Conservation (phyloP, 2,329 filamentous ascomycete genomes). For the Curvularia sp. region DNA sequence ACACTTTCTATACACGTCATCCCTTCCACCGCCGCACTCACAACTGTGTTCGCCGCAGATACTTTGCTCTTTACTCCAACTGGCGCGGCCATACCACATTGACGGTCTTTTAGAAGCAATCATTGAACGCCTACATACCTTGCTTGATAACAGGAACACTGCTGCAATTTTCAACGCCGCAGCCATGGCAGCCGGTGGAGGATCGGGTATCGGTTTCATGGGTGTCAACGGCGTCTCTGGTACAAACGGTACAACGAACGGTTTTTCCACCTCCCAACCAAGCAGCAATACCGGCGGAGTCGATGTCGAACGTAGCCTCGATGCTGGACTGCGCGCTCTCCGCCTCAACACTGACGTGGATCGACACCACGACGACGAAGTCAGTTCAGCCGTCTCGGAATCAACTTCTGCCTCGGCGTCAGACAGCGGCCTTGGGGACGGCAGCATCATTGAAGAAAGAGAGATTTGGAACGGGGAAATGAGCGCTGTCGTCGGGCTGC, state of each 20-base stretch:
- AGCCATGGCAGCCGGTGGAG: slow-evolving; percentile 95
- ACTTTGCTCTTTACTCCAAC: slow-evolving; percentile 90
- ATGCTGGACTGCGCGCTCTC: slow-evolving; percentile 49
- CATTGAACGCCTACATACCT: slow-evolving; percentile 85
- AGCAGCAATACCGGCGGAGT: slow-evolving; percentile 12
- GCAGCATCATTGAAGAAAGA: slow-evolving; percentile 51
- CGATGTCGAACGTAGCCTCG: slow-evolving; percentile 38
- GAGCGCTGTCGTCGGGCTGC: slow-evolving; percentile 89
- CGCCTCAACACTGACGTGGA: slow-evolving; percentile 60
- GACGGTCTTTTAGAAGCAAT: slow-evolving; percentile 92
- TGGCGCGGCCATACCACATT: slow-evolving; percentile 90
- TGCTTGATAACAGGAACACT: slow-evolving; percentile 91
- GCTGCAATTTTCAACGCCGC: slow-evolving; percentile 98
- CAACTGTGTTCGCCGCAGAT: slow-evolving; percentile 92
- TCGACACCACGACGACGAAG: slow-evolving; percentile 43
- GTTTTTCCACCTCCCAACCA: slow-evolving; percentile 11
- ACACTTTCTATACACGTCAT: slow-evolving; percentile 92
- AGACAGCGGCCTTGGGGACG: slow-evolving; percentile 46
- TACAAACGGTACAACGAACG: slow-evolving; percentile 40
- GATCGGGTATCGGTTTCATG: slow-evolving; percentile 75
- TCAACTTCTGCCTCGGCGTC: slow-evolving; percentile 41
- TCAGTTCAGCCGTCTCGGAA: slow-evolving; percentile 43
- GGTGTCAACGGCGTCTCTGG: slow-evolving; percentile 38
- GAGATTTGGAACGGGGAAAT: slow-evolving; percentile 83
- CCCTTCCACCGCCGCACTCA: slow-evolving; percentile 77